These are phyloP conservation scores for Juglanconis juglandina DNA, from an alignment of 2,329 filamentous ascomycete genomes.

Conservation along the genomic window DNA sequence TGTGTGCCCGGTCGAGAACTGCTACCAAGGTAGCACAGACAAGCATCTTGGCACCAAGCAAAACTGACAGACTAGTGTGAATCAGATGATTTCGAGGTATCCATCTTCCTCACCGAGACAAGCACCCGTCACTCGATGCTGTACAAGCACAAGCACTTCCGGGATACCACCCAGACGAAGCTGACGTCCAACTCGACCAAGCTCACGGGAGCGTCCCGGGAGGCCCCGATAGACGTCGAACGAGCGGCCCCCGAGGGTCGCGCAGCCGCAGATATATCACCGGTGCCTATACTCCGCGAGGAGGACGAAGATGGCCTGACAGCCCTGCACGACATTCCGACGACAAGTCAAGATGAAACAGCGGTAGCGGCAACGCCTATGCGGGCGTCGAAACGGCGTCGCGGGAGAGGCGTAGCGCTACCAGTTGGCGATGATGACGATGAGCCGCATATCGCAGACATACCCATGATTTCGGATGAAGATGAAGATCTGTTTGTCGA, in stretches of 20 bases:
- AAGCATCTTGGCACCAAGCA: background rate
- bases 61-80: conserved; percentile 3
- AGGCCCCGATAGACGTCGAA: conserved; percentile 53
- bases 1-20: background rate
- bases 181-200: conserved; percentile 61
- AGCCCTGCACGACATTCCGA: conserved; percentile 55
- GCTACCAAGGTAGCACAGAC: background rate
- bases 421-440: conserved; percentile 24
- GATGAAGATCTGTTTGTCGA: conserved; percentile 21
- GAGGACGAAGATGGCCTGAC: conserved; percentile 59
- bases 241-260: conserved; percentile 26
- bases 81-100: conserved; percentile 89
- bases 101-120: conserved; percentile 87
- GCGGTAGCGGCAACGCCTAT: conserved; percentile 22
- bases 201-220: conserved; percentile 55
- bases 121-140: conserved; percentile 81
- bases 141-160: conserved; percentile 78
- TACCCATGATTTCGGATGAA: conserved; percentile 20
- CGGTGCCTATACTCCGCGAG: conserved; percentile 42
- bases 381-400: conserved; percentile 29
- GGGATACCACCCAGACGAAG: conserved; percentile 50
- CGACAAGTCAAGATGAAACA: conserved; percentile 29
- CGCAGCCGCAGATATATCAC: conserved; percentile 29
- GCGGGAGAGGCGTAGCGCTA: conserved; percentile 28
- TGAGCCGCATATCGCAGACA: conserved; percentile 29